A percentile compares a stretch with the other conserved stretches of the same genome.
phyloP scores from a whole-genome alignment of 352 stramenopile genomes.

The Hyaloperonospora brassicae region DNA sequence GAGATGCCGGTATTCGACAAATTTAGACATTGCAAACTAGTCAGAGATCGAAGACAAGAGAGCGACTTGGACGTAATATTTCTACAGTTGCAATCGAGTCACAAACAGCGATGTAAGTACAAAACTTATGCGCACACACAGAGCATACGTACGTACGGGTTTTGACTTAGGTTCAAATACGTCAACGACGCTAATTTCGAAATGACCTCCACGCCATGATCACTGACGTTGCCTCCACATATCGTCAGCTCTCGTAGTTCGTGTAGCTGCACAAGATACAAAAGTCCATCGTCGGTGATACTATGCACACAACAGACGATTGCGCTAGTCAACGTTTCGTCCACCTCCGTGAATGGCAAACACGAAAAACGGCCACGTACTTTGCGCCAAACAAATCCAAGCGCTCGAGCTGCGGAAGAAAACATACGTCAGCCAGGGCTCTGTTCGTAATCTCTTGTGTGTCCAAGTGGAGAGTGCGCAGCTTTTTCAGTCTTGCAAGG shows the following conservation, averaged over 20 bases:
- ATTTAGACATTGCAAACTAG: conserved; percentile 56
- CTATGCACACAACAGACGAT: conserved; percentile 18
- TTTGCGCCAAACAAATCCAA: conserved; percentile 73
- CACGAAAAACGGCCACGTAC: conserved; percentile 16
- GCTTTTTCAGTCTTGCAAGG: conserved; percentile 38
- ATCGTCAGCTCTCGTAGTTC: conserved; percentile 55
- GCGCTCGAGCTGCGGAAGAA: conserved; percentile 40
- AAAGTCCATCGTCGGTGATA: conserved; percentile 61
- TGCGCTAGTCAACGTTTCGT: background rate
- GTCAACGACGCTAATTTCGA: conserved; percentile 65
- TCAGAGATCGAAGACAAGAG: conserved; percentile 49
- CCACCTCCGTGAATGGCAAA: background rate
- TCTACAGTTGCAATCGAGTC: conserved; percentile 21
- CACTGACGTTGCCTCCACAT: conserved; percentile 57
- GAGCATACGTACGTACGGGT: conserved; percentile 44
- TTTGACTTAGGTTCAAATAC: conserved; percentile 78
- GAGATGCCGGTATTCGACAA: conserved; percentile 71
- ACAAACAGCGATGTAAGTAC: background rate
- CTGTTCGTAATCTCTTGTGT: conserved; percentile 57
- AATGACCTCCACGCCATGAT: conserved; percentile 63
- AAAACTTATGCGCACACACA: too few relatives aligned
- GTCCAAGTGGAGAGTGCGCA: conserved; percentile 61
- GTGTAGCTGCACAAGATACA: conserved; percentile 46
- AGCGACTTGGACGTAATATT: conserved; percentile 66
- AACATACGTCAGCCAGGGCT: conserved; percentile 43